Evolutionary conservation across 1,284 basidiomycete species (phyloP).

Genomic region (Meira nashicola): DNA sequence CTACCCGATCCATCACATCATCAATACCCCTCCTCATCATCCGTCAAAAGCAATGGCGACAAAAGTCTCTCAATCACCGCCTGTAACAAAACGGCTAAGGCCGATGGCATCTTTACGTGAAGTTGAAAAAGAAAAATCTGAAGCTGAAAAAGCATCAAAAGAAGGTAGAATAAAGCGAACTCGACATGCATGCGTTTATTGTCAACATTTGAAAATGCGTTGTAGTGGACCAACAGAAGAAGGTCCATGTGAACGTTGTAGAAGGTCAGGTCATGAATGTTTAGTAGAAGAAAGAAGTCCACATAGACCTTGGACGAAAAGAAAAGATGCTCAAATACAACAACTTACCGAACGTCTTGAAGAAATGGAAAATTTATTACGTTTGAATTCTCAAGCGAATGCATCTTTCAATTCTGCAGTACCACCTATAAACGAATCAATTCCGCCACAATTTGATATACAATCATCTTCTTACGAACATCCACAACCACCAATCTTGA

Average conservation of each 20-base stretch:
- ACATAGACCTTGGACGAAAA: conserved; percentile 5
- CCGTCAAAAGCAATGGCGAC: too few species aligned
- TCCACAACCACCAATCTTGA: not conserved
- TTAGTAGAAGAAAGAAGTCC: conserved; percentile 38
- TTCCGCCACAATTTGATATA: not conserved
- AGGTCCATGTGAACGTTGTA: conserved; percentile 72
- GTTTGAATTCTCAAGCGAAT: not conserved
- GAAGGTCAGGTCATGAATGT: conserved; percentile 44
- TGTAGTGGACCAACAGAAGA: conserved; percentile 81
- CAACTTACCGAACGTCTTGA: conserved; percentile 4
- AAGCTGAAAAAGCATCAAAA: too few species aligned
- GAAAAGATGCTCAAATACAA: conserved; percentile 9
- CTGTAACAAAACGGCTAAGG: too few species aligned
- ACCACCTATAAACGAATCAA: not conserved
- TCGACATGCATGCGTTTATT: conserved; percentile 76
- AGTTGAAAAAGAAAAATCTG: too few species aligned
- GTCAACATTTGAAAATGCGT: conserved; percentile 95
- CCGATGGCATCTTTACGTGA: too few species aligned
- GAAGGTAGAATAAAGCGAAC: conserved; percentile 17
- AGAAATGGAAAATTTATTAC: conserved; percentile 7
- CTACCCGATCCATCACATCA: too few species aligned
- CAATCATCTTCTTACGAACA: not conserved
- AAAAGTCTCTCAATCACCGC: too few species aligned
- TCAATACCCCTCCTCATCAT: too few species aligned
- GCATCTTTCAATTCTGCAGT: not conserved